Conservation (phyloP, 345 rosid genomes). For the Citrus trifoliata region DNA sequence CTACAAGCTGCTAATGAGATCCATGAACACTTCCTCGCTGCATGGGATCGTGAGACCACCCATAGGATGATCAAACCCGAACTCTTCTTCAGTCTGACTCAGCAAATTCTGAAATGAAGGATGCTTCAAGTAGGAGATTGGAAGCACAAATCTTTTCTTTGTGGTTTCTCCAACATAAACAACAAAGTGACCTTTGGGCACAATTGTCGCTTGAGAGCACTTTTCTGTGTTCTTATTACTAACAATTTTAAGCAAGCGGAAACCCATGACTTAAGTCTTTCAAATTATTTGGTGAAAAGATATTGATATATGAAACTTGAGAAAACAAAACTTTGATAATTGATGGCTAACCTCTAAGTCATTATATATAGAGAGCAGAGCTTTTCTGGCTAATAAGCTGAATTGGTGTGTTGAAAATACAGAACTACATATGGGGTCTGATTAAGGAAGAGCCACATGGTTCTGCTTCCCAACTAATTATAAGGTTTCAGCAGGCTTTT, state of each 20-base stretch:
- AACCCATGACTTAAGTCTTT: not conserved
- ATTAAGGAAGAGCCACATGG: not conserved
- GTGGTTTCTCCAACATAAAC: conserved; percentile 40
- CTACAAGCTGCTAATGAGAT: conserved; percentile 12
- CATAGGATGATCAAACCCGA: conserved; percentile 23
- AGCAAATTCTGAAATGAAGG: conserved; percentile 39
- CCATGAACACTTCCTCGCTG: conserved; percentile 20
- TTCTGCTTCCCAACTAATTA: not conserved
- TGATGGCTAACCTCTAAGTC: not conserved
- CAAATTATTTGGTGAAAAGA: not conserved
- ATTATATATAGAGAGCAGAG: not conserved
- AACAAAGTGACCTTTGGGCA: conserved; percentile 46
- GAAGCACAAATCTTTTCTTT: conserved; percentile 43
- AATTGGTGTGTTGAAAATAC: not conserved
- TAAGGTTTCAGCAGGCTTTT: not conserved
- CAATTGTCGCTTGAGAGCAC: not conserved
- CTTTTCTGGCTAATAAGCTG: not conserved
- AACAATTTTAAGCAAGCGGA: not conserved
- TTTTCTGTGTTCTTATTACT: not conserved
- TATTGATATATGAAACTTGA: not conserved
- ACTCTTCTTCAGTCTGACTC: conserved; percentile 19
- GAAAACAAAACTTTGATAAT: not conserved
- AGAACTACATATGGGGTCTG: not conserved
- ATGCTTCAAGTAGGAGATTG: conserved; percentile 31
- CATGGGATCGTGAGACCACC: conserved; percentile 34